A percentile compares a stretch with the other conserved stretches of the same genome.
phyloP scores from a whole-genome alignment of 2,329 filamentous ascomycete species.

The Botryotinia narcissicola region DNA sequence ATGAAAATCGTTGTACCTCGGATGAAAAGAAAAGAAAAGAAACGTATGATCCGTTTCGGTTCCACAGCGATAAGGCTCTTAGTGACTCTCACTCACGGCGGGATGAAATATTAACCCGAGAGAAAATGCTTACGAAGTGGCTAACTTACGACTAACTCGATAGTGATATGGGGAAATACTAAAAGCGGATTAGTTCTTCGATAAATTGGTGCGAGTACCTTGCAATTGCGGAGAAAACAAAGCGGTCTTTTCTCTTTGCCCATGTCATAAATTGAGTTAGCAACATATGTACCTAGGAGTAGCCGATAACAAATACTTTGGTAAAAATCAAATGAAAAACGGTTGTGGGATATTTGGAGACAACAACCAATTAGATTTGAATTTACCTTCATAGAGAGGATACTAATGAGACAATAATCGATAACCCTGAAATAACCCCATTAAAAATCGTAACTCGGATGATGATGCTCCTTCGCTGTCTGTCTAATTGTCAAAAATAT shows the following conservation, averaged over 20 bases:
- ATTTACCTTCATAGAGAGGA: neutral
- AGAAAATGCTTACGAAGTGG: neutral
- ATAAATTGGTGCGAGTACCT: neutral
- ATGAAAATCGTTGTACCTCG: neutral
- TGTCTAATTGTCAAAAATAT: neutral
- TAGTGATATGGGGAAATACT: constrained; percentile 7
- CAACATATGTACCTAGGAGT: neutral
- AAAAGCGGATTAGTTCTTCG: neutral
- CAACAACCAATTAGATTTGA: neutral
- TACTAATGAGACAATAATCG: neutral
- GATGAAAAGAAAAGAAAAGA: neutral
- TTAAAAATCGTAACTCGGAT: neutral
- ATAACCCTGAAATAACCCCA: neutral
- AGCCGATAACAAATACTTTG: constrained; percentile 7
- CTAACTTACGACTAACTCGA: neutral
- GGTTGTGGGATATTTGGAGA: neutral
- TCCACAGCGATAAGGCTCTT: neutral
- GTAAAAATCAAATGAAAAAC: neutral
- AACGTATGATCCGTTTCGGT: neutral
- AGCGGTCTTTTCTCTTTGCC: neutral
- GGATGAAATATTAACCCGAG: neutral
- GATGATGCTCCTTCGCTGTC: neutral
- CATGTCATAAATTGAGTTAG: neutral
- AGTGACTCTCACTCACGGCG: neutral
- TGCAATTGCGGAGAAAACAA: constrained; percentile 15